Conservation (phyloP, 768 basidiomycete species). For the Chalciporus pseudorubinellus region DNA sequence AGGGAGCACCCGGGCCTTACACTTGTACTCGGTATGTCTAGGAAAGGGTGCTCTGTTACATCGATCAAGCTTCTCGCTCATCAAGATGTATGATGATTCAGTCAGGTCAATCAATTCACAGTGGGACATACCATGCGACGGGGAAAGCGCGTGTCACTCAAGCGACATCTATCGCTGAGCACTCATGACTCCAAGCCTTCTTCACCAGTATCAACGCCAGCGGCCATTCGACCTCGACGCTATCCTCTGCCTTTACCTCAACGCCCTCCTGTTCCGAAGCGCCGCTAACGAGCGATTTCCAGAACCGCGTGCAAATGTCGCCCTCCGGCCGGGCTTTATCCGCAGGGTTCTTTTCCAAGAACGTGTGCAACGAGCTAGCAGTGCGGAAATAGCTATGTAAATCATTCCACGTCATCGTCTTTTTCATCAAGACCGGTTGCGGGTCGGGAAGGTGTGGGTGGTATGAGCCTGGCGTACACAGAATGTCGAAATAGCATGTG, state of each 20-base stretch:
- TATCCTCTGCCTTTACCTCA: constrained; percentile 15
- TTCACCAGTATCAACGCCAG: constrained; percentile 32
- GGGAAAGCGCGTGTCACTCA: background rate
- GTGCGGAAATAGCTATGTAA: constrained; percentile 69
- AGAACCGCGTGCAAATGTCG: constrained; percentile 63
- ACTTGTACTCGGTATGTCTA: too few relatives aligned
- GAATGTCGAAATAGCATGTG: background rate
- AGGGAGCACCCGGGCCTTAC: too few relatives aligned
- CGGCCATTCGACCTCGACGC: constrained; percentile 44
- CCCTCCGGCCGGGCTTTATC: constrained; percentile 50
- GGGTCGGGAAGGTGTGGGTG: constrained; percentile 36
- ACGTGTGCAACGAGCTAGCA: constrained; percentile 67
- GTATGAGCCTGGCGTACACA: constrained; percentile 37
- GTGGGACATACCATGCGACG: background rate
- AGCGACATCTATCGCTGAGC: too few relatives aligned
- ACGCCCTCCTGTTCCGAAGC: constrained; percentile 29
- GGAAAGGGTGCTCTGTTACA: background rate
- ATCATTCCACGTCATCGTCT: constrained; percentile 62
- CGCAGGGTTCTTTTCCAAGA: constrained; percentile 60
- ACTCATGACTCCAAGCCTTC: constrained; percentile 2
- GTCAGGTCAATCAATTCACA: background rate
- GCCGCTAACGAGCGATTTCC: constrained; percentile 48
- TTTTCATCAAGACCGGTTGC: constrained; percentile 51
- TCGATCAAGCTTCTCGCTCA: too few relatives aligned
- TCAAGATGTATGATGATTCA: background rate